These are phyloP conservation scores for Mortierella hygrophila DNA, from an alignment of 192 early-diverging fungal species.

Conservation along the genomic window DNA sequence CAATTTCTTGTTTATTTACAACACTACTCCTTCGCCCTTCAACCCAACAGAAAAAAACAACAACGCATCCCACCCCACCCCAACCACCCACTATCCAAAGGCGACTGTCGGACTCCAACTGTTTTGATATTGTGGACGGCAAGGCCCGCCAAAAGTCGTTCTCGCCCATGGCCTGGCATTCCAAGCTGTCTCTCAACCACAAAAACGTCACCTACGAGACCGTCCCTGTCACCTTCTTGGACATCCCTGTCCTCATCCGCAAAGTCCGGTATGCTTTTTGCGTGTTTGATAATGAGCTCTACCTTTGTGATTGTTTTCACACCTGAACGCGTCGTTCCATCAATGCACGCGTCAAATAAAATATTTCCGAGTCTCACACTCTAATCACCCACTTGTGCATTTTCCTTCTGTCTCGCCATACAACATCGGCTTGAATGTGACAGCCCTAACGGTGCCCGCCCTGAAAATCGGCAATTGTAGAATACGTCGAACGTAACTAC, in stretches of 20 bases:
- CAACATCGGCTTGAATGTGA: conserved; percentile 18
- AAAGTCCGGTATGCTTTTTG: conserved; percentile 20
- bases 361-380: background rate
- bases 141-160: conserved; percentile 24
- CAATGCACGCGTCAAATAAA: background rate
- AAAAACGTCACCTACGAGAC: conserved; percentile 28
- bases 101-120: conserved; percentile 14
- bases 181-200: conserved; percentile 27
- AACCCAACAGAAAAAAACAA: background rate
- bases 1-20: background rate
- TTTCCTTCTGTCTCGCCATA: background rate
- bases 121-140: conserved; percentile 31
- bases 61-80: background rate
- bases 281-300: background rate
- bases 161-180: conserved; percentile 33
- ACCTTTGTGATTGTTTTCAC: background rate
- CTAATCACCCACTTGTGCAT: background rate
- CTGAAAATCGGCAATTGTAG: conserved; percentile 59
- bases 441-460: conserved; percentile 52
- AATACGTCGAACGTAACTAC: conserved; percentile 65
- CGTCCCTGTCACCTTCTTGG: conserved; percentile 24
- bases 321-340: background rate
- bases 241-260: conserved; percentile 13
- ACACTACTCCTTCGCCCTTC: background rate
- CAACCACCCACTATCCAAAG: background rate